Conservation (phyloP, 1,139 yeast genomes). For the Hyphopichia pseudoburtonii region DNA sequence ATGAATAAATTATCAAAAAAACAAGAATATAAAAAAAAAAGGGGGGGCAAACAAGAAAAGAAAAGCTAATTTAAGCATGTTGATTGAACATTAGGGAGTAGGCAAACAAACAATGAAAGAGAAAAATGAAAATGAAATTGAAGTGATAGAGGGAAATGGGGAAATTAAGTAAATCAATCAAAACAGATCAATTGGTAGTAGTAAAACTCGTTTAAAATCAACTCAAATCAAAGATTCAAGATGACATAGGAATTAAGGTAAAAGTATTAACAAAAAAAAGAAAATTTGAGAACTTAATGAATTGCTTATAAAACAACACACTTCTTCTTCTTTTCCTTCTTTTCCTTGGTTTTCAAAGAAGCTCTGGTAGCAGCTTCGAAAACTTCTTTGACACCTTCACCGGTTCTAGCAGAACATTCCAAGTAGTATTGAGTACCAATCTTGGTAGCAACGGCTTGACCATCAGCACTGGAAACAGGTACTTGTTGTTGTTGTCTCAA, state of each 20-base stretch:
- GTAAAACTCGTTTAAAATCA: too few species aligned
- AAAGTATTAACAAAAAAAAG: background rate
- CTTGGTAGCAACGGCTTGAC: slow-evolving; percentile 80
- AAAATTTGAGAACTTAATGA: background rate
- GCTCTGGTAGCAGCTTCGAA: slow-evolving; percentile 93
- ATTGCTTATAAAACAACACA: slow-evolving; percentile 55
- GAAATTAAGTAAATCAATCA: background rate
- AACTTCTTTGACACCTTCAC: slow-evolving; percentile 88
- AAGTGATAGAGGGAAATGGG: background rate
- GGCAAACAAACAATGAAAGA: background rate
- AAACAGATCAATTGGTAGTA: background rate
- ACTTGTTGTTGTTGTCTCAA: slow-evolving; percentile 72
- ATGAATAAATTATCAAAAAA: slow-evolving; percentile 3
- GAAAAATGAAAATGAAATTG: background rate
- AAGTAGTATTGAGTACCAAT: slow-evolving; percentile 84
- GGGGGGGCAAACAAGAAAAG: background rate
- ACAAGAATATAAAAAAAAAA: background rate
- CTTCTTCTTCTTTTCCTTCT: slow-evolving; percentile 55
- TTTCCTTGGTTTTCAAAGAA: slow-evolving; percentile 65
- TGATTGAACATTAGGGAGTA: background rate
- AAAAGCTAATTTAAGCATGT: background rate
- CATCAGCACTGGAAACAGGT: slow-evolving; percentile 78
- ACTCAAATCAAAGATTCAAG: background rate
- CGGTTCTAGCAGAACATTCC: slow-evolving; percentile 93
- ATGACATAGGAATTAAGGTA: background rate